Evolutionary conservation across 805 yeast species (phyloP), one percentile per base, ranked within the genome.

Genomic region (Cyberlindnera bimundalis): DNA sequence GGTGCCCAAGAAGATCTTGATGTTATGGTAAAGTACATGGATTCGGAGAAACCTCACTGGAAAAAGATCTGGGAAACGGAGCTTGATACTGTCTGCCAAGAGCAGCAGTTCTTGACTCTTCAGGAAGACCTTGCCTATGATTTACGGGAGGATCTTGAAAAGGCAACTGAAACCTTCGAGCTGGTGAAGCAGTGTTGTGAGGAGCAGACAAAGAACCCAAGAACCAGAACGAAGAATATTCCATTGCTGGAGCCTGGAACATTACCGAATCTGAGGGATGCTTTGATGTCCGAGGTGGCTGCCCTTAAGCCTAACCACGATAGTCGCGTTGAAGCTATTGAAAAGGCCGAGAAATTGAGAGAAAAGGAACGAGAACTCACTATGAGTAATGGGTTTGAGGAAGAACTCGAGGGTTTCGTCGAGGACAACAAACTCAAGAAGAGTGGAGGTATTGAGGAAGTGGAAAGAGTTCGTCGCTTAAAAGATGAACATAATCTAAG

Each of bases 61-160:
- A 85, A 86, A 57, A 77, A 77, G 50, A 81, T 87, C 8, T 91
- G 99, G 97, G 96, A 90, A 58, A 68, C 81, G 5, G 96, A 89
- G 57, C 72, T 93, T 41, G 93, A 88, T 46, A 81, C 82, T 27
- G 91, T 93, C 12, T 84, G 96, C 49, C 96, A 88, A 55, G 97
- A 90, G 56, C 98, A 93, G 60, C 95, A 91, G 50, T 88, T 88
- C 60, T 79, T 90, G 64, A 85, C 85, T 41, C 72, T 88, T 15
- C 97, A 91, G 61, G 96, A 88, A 53, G 96, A 87, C 45, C 73
- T 95, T 40, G 77, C 87, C 2, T 71, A 70, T 23, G 95, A 91
- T 56, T 64, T 93, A 47, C 76, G 74, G 30, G 93, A 87, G 47
- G 99, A 93, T 62, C 63, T 93, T 24, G 75, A 73, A 18, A 83